Evolutionary conservation across 768 basidiomycete species (phyloP).

Genomic region (Russula earlei): DNA sequence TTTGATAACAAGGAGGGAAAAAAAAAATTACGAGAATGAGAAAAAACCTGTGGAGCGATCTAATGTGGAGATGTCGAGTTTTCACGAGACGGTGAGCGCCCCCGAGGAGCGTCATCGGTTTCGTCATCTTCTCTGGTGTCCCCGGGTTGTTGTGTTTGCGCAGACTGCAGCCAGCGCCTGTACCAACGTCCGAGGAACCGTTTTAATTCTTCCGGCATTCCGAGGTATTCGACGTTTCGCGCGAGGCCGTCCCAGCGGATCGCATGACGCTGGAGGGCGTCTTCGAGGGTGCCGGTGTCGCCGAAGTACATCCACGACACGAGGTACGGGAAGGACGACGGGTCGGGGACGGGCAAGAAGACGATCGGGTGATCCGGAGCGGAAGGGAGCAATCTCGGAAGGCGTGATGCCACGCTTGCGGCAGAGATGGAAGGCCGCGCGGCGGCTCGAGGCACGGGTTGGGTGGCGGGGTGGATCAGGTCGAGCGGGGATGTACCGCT

Average conservation of each 20-base stretch:
- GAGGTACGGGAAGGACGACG: conserved; percentile 59
- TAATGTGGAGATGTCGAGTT: conserved; percentile 6
- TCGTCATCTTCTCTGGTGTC: conserved; percentile 2
- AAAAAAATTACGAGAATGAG: neutral
- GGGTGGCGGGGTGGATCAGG: conserved; percentile 35
- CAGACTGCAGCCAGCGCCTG: conserved; percentile 43
- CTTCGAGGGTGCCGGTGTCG: conserved; percentile 51
- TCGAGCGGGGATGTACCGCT: conserved; percentile 56
- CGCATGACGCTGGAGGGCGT: conserved; percentile 51
- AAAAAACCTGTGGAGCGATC: neutral
- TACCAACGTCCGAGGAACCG: conserved; percentile 71
- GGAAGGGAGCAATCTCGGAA: conserved; percentile 63
- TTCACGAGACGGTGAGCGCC: conserved; percentile 5
- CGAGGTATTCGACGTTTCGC: conserved; percentile 84
- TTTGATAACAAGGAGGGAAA: neutral
- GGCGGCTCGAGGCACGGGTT: conserved; percentile 2
- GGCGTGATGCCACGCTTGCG: conserved; percentile 37
- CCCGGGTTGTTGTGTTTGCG: neutral
- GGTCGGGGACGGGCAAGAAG: conserved; percentile 68
- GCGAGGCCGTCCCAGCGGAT: conserved; percentile 83
- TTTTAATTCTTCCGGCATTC: conserved; percentile 66
- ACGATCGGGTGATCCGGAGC: conserved; percentile 56
- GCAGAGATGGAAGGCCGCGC: conserved; percentile 27
- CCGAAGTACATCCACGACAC: conserved; percentile 83
- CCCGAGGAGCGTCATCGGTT: neutral